These are phyloP conservation scores for Stagonosporopsis vannaccii DNA, from an alignment of 2,329 filamentous ascomycete species.

Conservation along the genomic window DNA sequence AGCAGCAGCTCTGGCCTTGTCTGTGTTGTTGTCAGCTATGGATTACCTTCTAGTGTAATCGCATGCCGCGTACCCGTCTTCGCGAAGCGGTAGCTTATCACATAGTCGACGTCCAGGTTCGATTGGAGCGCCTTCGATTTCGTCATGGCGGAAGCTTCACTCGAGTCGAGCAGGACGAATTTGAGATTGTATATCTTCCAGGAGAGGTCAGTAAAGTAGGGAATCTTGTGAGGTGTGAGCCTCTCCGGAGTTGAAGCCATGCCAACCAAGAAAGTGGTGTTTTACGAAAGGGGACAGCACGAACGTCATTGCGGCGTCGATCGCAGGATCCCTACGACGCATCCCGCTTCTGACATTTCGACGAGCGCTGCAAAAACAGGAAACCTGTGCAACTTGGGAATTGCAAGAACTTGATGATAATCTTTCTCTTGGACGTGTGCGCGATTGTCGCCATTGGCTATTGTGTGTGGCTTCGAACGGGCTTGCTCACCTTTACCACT, in stretches of 20 bases:
- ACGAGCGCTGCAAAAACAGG: constrained; percentile 12
- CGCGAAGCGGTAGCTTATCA: constrained; percentile 79
- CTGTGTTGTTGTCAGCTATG: constrained; percentile 53
- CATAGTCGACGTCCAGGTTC: constrained; percentile 83
- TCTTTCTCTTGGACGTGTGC: neutral
- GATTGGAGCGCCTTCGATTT: constrained; percentile 53
- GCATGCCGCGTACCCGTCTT: constrained; percentile 63
- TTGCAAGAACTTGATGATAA: neutral
- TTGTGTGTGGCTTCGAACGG: no score
- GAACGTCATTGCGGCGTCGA: constrained; percentile 41
- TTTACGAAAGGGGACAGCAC: constrained; percentile 29
- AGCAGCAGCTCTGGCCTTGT: constrained; percentile 72
- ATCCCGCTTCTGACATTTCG: constrained; percentile 23
- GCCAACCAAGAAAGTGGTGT: constrained; percentile 35
- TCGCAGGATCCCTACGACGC: constrained; percentile 30
- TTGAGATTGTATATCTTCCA: constrained; percentile 28
- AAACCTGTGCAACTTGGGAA: neutral
- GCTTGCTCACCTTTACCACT: neutral
- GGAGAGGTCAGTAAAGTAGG: constrained; percentile 26
- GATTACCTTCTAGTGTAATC: constrained; percentile 5
- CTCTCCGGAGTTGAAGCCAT: constrained; percentile 27
- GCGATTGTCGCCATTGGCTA: neutral
- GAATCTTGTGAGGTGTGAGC: constrained; percentile 24
- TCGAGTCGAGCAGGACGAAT: constrained; percentile 28
- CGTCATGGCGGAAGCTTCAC: constrained; percentile 40